Conservation (phyloP, 768 basidiomycete genomes). For the Suillus lakei region DNA sequence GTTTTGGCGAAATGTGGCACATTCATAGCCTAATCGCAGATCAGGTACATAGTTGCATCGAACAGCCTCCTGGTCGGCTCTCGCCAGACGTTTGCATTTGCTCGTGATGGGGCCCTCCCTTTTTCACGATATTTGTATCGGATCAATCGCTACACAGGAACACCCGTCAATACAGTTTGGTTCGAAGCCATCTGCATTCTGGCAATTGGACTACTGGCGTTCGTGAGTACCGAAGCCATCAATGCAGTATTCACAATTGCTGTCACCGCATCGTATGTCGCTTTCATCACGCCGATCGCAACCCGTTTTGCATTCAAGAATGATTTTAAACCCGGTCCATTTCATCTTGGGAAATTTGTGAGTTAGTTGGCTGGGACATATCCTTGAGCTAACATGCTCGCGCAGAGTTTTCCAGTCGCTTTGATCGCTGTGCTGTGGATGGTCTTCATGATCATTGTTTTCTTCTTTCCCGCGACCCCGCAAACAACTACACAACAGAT, state of each 20-base stretch:
- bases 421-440: conserved; percentile 40
- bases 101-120: conserved; percentile 68
- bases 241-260: conserved; percentile 60
- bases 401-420: conserved; percentile 35
- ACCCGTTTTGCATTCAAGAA: no score
- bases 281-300: conserved; percentile 59
- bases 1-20: neutral
- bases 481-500: conserved; percentile 35
- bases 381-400: no score
- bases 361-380: no score
- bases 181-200: conserved; percentile 51
- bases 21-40: neutral
- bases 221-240: conserved; percentile 63
- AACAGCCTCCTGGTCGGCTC: conserved; percentile 51
- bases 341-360: conserved; percentile 45
- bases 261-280: conserved; percentile 49
- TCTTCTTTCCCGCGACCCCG: conserved; percentile 37
- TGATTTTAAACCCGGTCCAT: conserved; percentile 61
- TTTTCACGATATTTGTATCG: conserved; percentile 64
- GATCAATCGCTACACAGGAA: conserved; percentile 55
- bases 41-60: conserved; percentile 61
- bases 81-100: conserved; percentile 73
- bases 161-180: conserved; percentile 62
- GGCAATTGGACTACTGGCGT: conserved; percentile 57
- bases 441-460: conserved; percentile 39